Percentiles rank a stretch among this genome's conserved stretches.
These are phyloP conservation scores for Gossypium thurberi DNA, from an alignment of 345 rosid genomes.

Conservation along the genomic window DNA sequence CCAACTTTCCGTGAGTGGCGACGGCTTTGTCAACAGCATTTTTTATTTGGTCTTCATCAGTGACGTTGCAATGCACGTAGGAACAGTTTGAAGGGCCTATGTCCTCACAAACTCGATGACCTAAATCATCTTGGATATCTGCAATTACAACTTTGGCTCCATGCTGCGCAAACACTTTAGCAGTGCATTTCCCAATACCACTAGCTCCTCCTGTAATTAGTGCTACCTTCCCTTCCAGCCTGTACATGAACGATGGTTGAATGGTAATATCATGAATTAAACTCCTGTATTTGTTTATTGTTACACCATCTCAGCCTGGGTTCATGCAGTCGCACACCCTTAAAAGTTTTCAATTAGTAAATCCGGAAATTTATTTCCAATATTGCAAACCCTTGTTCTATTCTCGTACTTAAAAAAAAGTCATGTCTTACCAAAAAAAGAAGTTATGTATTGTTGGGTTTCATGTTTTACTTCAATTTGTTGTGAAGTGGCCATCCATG, in stretches of 20 bases:
- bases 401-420: no score
- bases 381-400: no score
- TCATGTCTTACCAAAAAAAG: no score
- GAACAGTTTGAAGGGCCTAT: slow-evolving; percentile 19
- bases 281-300: no score
- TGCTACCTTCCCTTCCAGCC: slow-evolving; percentile 17
- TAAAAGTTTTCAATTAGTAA: no score
- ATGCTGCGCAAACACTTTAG: slow-evolving; percentile 17
- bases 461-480: no score
- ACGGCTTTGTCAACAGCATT: slow-evolving; percentile 26
- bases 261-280: not conserved
- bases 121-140: slow-evolving; percentile 27
- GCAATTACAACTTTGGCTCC: slow-evolving; percentile 27
- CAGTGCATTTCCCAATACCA: slow-evolving; percentile 18
- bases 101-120: slow-evolving; percentile 6
- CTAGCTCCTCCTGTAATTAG: slow-evolving; percentile 19
- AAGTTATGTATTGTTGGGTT: no score
- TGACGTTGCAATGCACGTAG: slow-evolving; percentile 20
- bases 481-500: no score
- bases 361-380: no score
- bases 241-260: not conserved
- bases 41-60: slow-evolving; percentile 26
- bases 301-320: no score
- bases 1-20: slow-evolving; percentile 32
- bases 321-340: no score